phyloP scores from a whole-genome alignment of 805 yeast species.

The Nakazawaea wickerhamii region DNA sequence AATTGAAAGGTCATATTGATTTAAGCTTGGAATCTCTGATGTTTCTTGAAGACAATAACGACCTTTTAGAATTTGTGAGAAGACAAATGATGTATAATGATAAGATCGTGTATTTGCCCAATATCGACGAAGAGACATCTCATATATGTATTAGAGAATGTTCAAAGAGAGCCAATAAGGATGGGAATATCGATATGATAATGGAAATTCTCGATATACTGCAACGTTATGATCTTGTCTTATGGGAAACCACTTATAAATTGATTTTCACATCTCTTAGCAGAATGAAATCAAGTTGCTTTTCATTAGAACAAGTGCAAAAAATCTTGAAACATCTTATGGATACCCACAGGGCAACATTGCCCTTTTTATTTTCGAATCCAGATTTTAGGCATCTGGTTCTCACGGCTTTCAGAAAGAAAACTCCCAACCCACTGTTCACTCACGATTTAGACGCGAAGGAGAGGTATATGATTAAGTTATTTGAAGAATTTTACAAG shows the following conservation, averaged over 20 bases:
- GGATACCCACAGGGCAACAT: not conserved
- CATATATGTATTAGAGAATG: conserved; percentile 1
- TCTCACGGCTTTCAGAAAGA: not conserved
- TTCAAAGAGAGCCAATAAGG: not conserved
- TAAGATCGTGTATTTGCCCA: not conserved
- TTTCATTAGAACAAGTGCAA: not conserved
- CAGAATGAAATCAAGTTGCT: not conserved
- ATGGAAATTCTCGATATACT: not conserved
- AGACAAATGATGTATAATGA: not conserved
- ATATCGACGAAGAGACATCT: conserved; percentile 6
- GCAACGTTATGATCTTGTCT: not conserved
- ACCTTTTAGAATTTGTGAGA: not conserved
- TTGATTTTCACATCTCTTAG: not conserved
- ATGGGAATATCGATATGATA: not conserved
- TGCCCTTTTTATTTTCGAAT: conserved; percentile 3
- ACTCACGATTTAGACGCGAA: not conserved
- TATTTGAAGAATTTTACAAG: conserved; percentile 7
- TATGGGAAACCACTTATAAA: conserved; percentile 1
- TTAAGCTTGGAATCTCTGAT: not conserved
- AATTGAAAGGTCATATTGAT: conserved; percentile 1
- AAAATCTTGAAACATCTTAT: not conserved
- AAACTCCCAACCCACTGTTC: conserved; percentile 1
- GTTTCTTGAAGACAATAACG: not conserved
- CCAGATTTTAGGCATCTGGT: not conserved
- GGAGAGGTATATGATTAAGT: not conserved